Evolutionary conservation across 441 rosid genomes (phyloP), one percentile per base, ranked within the genome.

Genomic region (Croton setiger): DNA sequence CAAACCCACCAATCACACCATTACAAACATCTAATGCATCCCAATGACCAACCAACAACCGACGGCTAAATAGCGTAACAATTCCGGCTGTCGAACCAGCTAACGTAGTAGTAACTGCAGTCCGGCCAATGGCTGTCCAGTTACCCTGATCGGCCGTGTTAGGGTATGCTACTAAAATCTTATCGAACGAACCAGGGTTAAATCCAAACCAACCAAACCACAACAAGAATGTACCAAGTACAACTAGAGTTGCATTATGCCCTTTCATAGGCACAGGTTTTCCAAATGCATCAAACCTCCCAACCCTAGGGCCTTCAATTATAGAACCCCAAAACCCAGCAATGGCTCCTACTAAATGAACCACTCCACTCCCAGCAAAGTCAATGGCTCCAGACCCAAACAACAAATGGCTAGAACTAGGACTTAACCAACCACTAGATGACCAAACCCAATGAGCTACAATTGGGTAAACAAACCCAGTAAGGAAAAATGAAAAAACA

Each of bases 201-300:
- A 90, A 90, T 43, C 98, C 95, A 15, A 86, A 88, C 94, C 94
- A 92, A 3, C 96, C 96, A 21, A 87, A 89, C 96, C 93, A 89
- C 8, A 87, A 72, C 31, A 86, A 74, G 77, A 88, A 85, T 0
- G 92, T 90, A 4, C 96, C 93, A 5, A 87, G 89, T 39, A 90
- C 98, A 7, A 87, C 93, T 0, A 84, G 73, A 0, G 90, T 88
- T 1, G 93, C 95, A 63, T 88, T 90, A 59, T 88, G 95, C 20
- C 98, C 95, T 3, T 92, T 84, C 73, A 90, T 83, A 0, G 84
- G 81, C 37, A 81, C 80, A 1, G 89, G 78, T 27, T 83, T 80
- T 0, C 96, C 95, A 65, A 85, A 85, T n/a, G 84, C 90, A 66
- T 84, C 92, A 41, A 92, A 90, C 79, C 92, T 66, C 0, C 96